Conservation (phyloP, 371 early-diverging fungal genomes). For the Mucor circinelloides region DNA sequence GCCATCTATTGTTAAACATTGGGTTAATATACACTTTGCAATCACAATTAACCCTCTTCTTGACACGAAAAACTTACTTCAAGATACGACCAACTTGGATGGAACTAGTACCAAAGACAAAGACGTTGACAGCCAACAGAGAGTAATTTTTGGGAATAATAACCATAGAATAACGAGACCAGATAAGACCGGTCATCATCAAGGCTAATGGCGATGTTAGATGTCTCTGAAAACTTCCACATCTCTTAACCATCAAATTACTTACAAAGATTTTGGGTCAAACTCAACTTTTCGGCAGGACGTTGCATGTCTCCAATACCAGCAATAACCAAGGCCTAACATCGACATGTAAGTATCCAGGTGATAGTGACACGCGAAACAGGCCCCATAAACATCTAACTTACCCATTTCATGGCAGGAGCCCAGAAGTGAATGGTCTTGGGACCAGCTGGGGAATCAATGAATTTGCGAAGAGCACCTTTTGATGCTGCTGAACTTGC, state of each 20-base stretch:
- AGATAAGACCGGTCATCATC: constrained; percentile 93
- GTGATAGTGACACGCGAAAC: background rate
- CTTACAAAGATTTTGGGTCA: constrained; percentile 77
- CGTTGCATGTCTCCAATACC: constrained; percentile 90
- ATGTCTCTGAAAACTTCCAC: background rate
- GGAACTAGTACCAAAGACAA: constrained; percentile 88
- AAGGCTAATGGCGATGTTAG: constrained; percentile 58
- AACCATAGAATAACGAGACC: constrained; percentile 93
- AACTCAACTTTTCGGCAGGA: constrained; percentile 90
- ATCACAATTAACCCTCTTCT: background rate
- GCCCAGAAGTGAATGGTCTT: constrained; percentile 52
- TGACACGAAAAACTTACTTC: constrained; percentile 53
- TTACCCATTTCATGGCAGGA: constrained; percentile 48
- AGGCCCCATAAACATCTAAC: background rate
- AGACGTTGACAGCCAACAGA: constrained; percentile 88
- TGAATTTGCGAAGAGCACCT: constrained; percentile 63
- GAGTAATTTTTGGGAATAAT: constrained; percentile 93
- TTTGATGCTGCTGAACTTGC: constrained; percentile 52
- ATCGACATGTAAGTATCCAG: background rate
- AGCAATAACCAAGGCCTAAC: constrained; percentile 55
- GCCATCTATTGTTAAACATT: background rate
- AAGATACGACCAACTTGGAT: constrained; percentile 85
- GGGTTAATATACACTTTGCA: background rate
- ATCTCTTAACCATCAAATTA: background rate
- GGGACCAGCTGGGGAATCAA: constrained; percentile 76